Percentiles rank a stretch among this genome's conserved stretches.
phyloP scores from a whole-genome alignment of 257 asterid genomes.

The Przewalskia tangutica region DNA sequence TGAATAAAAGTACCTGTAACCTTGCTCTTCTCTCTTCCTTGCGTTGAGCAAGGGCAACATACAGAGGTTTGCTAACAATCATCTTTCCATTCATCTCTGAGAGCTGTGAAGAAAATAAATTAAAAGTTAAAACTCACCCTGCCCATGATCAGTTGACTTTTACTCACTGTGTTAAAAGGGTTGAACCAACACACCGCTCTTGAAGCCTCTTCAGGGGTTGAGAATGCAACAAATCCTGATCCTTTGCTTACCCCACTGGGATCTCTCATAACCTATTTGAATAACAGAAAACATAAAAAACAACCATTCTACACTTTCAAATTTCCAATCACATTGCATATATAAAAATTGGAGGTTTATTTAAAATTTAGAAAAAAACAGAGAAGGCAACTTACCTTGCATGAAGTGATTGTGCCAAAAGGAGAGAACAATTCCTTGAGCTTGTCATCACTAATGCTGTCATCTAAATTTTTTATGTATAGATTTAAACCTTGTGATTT shows the following conservation, averaged over 20 bases:
- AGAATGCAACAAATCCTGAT: slow-evolving; percentile 89
- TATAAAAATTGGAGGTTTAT: not conserved
- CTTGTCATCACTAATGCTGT: slow-evolving; percentile 66
- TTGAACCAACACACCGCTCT: slow-evolving; percentile 52
- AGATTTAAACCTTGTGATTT: slow-evolving; percentile 72
- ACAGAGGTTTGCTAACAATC: slow-evolving; percentile 72
- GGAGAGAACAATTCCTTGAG: slow-evolving; percentile 76
- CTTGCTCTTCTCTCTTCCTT: slow-evolving; percentile 91
- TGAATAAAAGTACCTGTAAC: slow-evolving; percentile 48
- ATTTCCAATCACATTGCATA: not conserved
- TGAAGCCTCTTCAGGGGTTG: slow-evolving; percentile 82
- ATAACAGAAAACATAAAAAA: not conserved
- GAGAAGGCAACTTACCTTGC: slow-evolving; percentile 46
- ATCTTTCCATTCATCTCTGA: slow-evolving; percentile 87
- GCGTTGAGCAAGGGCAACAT: slow-evolving; percentile 90
- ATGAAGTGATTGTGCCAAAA: slow-evolving; percentile 75
- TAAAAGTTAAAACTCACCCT: not conserved
- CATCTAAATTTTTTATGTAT: slow-evolving; percentile 83
- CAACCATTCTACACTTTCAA: not conserved
- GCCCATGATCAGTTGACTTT: not conserved
- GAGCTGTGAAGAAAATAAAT: slow-evolving; percentile 30
- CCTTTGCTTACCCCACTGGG: slow-evolving; percentile 87
- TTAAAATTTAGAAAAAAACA: not conserved
- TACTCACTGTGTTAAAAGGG: not conserved
- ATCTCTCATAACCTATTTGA: slow-evolving; percentile 74